Base-by-base conservation (phyloP, 202 grass and related monocot genomes). In the Musa balbisiana region DNA sequence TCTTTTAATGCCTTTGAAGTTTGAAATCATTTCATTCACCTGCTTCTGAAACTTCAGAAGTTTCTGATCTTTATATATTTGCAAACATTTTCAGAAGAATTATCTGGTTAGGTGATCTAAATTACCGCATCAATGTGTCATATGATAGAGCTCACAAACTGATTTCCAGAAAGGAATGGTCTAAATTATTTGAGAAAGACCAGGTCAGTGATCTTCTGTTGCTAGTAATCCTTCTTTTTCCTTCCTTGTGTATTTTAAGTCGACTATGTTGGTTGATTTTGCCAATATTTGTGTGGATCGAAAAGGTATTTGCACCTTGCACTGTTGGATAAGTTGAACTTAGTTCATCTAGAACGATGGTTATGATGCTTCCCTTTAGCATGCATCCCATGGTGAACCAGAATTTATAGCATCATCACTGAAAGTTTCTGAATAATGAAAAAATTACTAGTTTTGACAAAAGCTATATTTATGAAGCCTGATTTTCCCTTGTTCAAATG, bases 51-150 rank as follows among this genome's bases (percentile, higher is more conserved):
- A 53, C 11, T 21, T 63, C 20, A n/a, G 10, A 1, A 16, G 22
- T 69, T 51, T 75, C 62, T 84, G 2, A 80, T 73, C 63, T 27
- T 71, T 75, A 52, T 11, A 63, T 64, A 52, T 81, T 69, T 85
- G 21, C 73, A 70, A 51, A 67, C 50, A 59, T 64, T 91, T 90
- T 88, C 91, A 98, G 94, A 85, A 86, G 88, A 83, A 94, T 98
- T 76, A 71, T 98, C 64, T 98, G 91, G 91, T 86, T 98, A 70
- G 94, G 94, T 13, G 94, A 94, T 94, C 80, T 98, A 71, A 98
- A 98, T 80, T 98, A 98, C 62, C 83, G 94, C 79, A 84, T 98
- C 72, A 98, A 98, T 66, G 74, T 98, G 82, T 23, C 88, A 55
- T 87, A 98, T 29, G 94, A 92, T 69, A 88, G 76, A 85, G 60